Conservation (phyloP, 75 land plant species). For the Picea sitchensis region DNA sequence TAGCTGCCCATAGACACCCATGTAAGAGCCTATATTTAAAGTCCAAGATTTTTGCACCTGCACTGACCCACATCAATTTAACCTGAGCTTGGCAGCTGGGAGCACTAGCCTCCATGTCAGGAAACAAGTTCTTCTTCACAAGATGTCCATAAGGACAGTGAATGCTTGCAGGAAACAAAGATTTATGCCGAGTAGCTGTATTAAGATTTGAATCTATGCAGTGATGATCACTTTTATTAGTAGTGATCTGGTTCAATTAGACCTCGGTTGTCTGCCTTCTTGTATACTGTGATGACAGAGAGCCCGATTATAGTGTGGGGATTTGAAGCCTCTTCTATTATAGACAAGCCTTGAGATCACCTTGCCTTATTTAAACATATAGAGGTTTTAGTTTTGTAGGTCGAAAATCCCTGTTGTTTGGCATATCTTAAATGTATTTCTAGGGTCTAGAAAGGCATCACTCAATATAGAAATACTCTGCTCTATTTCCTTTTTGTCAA, state of each 20-base stretch:
- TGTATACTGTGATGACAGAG: background rate
- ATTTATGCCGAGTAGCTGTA: background rate
- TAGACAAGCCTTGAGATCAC: too few relatives aligned
- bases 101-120: background rate
- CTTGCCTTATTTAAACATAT: too few relatives aligned
- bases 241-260: background rate
- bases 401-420: too few relatives aligned
- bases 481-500: too few relatives aligned
- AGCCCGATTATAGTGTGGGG: too few relatives aligned
- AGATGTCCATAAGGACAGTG: background rate
- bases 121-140: background rate
- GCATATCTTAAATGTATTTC: too few relatives aligned
- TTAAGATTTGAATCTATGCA: background rate
- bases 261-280: background rate
- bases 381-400: too few relatives aligned
- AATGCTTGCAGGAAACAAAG: background rate
- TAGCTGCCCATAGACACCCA: background rate
- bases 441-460: too few relatives aligned
- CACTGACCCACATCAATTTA: background rate
- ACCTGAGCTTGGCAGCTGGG: background rate
- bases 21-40: background rate
- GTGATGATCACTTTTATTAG: background rate
- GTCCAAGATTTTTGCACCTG: background rate
- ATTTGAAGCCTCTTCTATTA: too few relatives aligned
- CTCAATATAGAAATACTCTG: too few relatives aligned